Percentiles rank a stretch among this genome's conserved stretches.
Evolutionary conservation across 1,284 basidiomycete species (phyloP).

Genomic region (Trametes polyzona): DNA sequence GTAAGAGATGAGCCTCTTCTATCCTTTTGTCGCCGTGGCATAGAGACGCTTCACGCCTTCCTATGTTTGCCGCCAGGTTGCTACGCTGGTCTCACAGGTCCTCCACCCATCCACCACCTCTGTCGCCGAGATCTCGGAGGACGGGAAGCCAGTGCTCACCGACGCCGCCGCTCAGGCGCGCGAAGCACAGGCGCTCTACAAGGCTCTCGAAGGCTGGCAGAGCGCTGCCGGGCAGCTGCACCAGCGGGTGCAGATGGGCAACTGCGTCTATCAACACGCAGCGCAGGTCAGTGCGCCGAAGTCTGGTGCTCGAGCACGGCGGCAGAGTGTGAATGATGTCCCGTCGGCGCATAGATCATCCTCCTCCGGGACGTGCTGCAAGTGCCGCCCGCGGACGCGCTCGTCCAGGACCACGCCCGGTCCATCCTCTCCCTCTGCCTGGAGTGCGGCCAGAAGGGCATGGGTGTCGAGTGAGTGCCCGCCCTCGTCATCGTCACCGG

Average conservation of each 20-base stretch:
- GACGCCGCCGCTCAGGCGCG: conserved; percentile 10
- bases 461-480: conserved; percentile 41
- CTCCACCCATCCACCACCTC: conserved; percentile 7
- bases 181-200: conserved; percentile 32
- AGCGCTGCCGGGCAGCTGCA: conserved; percentile 30
- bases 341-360: conserved; percentile 40
- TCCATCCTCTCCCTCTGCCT: conserved; percentile 36
- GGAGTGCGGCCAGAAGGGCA: conserved; percentile 36
- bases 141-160: conserved; percentile 16
- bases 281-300: conserved; percentile 36
- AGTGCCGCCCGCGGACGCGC: conserved; percentile 39
- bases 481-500: too few relatives aligned
- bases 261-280: conserved; percentile 39
- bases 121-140: conserved; percentile 23
- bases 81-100: conserved; percentile 31
- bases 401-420: conserved; percentile 41
- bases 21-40: not conserved
- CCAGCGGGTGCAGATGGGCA: conserved; percentile 34
- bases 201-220: conserved; percentile 32
- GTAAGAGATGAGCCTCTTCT: conserved; percentile 22
- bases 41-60: not conserved
- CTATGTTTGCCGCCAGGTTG: conserved; percentile 29
- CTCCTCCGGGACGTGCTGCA: conserved; percentile 49
- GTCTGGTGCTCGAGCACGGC: conserved; percentile 9
- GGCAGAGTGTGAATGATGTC: conserved; percentile 6